Evolutionary conservation across 176 grass and related monocot genomes (phyloP), one percentile per base, ranked within the genome.

Genomic region (Ensete ventricosum): DNA sequence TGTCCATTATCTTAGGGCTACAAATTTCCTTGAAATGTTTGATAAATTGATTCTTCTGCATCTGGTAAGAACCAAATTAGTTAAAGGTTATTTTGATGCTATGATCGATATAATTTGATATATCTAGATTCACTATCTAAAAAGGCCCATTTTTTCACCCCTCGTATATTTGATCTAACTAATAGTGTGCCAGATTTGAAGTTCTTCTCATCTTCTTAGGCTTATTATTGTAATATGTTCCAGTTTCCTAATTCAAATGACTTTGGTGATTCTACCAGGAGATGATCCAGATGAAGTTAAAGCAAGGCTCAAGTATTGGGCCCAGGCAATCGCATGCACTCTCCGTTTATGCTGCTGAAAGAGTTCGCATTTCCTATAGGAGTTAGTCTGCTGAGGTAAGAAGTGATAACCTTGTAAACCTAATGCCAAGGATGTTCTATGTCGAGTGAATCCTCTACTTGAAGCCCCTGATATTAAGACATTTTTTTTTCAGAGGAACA

Each of bases 201-300:
- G 20, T 63, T 23, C 59, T 63, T 23, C 59, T 63, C 59, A 63
- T 63, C 59, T 16, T 8, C 20, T 43, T 63, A 2, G 59, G 59
- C 10, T 21, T 63, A 24, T n/a, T 65, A 65, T 27, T 10, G 10
- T 65, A 6, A 43, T 43, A 43, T 43, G 34, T 6, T 43, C 34
- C 4, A 6, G 34, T 43, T 24, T 21, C 13, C 11, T 65, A 27
- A 65, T 65, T 26, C 21, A 13, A 9, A 12, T 29, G 3, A 5
- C 26, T 67, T 43, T 43, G 24, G 11, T 26, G 27, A 3, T 17
- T 67, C 26, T 67, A 67, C 12, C 11, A 67, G 64, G 64, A 34
- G 64, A 67, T 43, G 64, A 67, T 67, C 64, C 64, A 34, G 64
- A 67, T 67, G 64, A 67, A 67, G 64, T 67, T 22, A 67, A 67